phyloP scores from a whole-genome alignment of 2,329 filamentous ascomycete genomes.

The Beauveria scarabaeidicola region DNA sequence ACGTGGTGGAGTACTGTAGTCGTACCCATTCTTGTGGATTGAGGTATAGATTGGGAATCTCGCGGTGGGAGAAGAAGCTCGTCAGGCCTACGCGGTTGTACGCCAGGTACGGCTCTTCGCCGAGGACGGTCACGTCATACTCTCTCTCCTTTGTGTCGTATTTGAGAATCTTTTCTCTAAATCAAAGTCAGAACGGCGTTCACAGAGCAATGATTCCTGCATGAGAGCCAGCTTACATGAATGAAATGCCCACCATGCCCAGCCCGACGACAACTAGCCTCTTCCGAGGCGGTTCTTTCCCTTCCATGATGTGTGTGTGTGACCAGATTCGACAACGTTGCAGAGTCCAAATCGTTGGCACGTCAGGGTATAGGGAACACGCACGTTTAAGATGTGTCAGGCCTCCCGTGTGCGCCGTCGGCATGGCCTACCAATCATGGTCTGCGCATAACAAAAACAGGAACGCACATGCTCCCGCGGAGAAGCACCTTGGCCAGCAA shows the following conservation, averaged over 20 bases:
- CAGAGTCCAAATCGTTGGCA: not conserved
- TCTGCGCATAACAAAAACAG: not conserved
- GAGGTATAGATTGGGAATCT: conserved; percentile 80
- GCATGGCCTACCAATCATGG: not conserved
- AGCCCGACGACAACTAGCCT: conserved; percentile 75
- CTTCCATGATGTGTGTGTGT: not conserved
- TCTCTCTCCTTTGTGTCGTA: conserved; percentile 66
- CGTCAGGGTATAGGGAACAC: not conserved
- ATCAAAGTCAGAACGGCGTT: not conserved
- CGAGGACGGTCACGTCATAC: conserved; percentile 77
- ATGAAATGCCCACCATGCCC: conserved; percentile 86
- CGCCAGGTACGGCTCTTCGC: conserved; percentile 78
- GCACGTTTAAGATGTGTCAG: not conserved
- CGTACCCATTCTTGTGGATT: conserved; percentile 74
- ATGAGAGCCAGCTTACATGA: conserved; percentile 54
- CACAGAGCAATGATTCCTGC: conserved; percentile 12
- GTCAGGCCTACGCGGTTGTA: conserved; percentile 89
- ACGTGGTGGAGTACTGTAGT: too few species aligned
- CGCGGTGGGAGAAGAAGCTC: conserved; percentile 78
- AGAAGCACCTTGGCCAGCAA: not conserved
- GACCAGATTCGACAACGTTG: not conserved
- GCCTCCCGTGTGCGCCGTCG: not conserved
- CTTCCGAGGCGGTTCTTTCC: conserved; percentile 31
- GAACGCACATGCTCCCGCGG: not conserved
- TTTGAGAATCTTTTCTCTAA: conserved; percentile 80